Evolutionary conservation across 495 filamentous ascomycete genomes (phyloP).

Genomic region (Penicillium taxi): DNA sequence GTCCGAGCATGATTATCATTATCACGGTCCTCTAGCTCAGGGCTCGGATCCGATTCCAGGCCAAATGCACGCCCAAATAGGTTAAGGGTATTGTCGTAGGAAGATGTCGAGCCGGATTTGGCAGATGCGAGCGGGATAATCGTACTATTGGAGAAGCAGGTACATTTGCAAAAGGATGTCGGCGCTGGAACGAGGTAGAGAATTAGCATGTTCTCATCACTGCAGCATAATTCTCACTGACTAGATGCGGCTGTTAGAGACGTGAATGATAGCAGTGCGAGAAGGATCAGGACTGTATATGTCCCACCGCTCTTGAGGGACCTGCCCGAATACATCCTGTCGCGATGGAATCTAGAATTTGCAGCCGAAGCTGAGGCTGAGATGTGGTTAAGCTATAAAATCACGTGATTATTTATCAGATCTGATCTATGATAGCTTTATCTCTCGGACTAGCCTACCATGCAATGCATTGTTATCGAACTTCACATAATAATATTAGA

Average conservation of each 20-base stretch:
- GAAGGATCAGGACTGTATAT: constrained; percentile 1
- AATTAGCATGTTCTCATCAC: background rate
- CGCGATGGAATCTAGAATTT: too few species aligned
- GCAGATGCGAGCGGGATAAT: constrained; percentile 55
- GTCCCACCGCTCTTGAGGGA: background rate
- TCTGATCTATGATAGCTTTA: too few species aligned
- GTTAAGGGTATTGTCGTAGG: constrained; percentile 18
- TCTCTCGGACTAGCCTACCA: too few species aligned
- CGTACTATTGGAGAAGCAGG: constrained; percentile 83
- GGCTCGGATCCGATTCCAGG: constrained; percentile 1
- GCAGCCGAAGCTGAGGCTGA: too few species aligned
- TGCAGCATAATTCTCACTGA: background rate
- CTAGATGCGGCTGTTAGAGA: constrained; percentile 2
- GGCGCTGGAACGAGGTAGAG: constrained; percentile 31
- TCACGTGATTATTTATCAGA: too few species aligned
- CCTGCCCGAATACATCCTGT: too few species aligned
- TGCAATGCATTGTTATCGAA: too few species aligned
- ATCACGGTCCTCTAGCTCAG: constrained; percentile 1
- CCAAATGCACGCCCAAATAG: constrained; percentile 15
- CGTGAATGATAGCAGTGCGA: constrained; percentile 1
- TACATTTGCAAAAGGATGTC: constrained; percentile 96
- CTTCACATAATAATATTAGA: too few species aligned
- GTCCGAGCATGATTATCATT: constrained; percentile 15
- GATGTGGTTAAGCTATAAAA: too few species aligned
- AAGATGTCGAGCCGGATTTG: constrained; percentile 18